Evolutionary conservation across 1,284 basidiomycete species (phyloP).

Genomic region (Puccinia horiana): DNA sequence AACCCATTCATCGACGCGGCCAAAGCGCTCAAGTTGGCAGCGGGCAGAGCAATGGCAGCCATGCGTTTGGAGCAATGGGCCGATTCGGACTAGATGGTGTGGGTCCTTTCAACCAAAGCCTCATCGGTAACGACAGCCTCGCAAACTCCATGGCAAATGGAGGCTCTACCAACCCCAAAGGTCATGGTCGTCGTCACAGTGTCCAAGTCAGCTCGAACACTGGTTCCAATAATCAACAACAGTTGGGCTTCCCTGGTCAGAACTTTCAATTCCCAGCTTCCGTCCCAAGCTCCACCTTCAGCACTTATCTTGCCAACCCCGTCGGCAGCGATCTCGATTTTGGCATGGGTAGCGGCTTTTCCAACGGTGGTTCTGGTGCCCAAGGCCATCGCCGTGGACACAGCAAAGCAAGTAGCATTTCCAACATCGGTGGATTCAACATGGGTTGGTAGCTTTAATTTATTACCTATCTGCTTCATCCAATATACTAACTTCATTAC

Average conservation of each 20-base stretch:
- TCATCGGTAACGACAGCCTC: slow-evolving; percentile 50
- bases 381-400: slow-evolving; percentile 56
- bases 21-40: slow-evolving; percentile 50
- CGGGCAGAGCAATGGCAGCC: slow-evolving; percentile 60
- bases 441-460: slow-evolving; percentile 25
- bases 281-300: slow-evolving; percentile 54
- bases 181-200: slow-evolving; percentile 88
- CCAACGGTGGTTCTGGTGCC: slow-evolving; percentile 69
- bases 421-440: slow-evolving; percentile 49
- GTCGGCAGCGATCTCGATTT: slow-evolving; percentile 45
- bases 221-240: slow-evolving; percentile 54
- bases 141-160: slow-evolving; percentile 35
- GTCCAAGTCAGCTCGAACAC: slow-evolving; percentile 70
- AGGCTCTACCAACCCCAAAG: slow-evolving; percentile 61
- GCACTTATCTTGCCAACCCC: slow-evolving; percentile 26
- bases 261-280: slow-evolving; percentile 54
- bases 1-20: slow-evolving; percentile 50
- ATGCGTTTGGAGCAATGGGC: slow-evolving; percentile 44
- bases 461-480: slow-evolving; percentile 14
- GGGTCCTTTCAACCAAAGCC: slow-evolving; percentile 55
- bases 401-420: slow-evolving; percentile 41
- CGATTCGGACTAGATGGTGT: slow-evolving; percentile 49
- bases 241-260: slow-evolving; percentile 23
- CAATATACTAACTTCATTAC: slow-evolving; percentile 37
- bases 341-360: slow-evolving; percentile 65